Conservation (phyloP, 345 rosid species). For the Euclidium syriacum region DNA sequence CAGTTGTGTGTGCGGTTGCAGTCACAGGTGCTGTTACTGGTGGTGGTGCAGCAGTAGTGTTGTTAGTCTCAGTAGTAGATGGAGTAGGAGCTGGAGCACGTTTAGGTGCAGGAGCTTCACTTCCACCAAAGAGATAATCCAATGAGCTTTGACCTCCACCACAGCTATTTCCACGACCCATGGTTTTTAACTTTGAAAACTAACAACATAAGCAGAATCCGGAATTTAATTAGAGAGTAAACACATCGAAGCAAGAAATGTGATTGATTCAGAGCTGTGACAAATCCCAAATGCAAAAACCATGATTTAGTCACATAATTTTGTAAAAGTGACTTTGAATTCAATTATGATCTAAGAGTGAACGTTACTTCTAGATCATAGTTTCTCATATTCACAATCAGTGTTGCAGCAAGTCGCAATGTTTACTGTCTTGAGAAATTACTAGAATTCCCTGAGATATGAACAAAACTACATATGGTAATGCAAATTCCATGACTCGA, state of each 20-base stretch:
- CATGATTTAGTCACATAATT: no score
- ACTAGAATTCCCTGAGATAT: neutral
- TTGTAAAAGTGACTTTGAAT: no score
- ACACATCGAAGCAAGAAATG: neutral
- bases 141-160: slow-evolving; percentile 91
- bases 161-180: slow-evolving; percentile 82
- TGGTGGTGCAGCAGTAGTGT: neutral
- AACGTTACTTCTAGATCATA: neutral
- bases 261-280: neutral
- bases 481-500: neutral
- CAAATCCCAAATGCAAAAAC: neutral
- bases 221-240: neutral
- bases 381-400: neutral
- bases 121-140: slow-evolving; percentile 65
- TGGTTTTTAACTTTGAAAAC: slow-evolving; percentile 4
- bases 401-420: neutral
- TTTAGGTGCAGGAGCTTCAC: slow-evolving; percentile 41
- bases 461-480: neutral
- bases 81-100: slow-evolving; percentile 25
- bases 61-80: slow-evolving; percentile 27
- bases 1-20: slow-evolving; percentile 18
- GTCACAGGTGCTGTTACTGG: slow-evolving; percentile 14
- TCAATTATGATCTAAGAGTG: neutral
- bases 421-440: neutral
- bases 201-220: neutral